Percentiles rank a stretch among this genome's conserved stretches.
Evolutionary conservation across 768 basidiomycete genomes (phyloP).

Genomic region (Pleurotus pulmonarius): DNA sequence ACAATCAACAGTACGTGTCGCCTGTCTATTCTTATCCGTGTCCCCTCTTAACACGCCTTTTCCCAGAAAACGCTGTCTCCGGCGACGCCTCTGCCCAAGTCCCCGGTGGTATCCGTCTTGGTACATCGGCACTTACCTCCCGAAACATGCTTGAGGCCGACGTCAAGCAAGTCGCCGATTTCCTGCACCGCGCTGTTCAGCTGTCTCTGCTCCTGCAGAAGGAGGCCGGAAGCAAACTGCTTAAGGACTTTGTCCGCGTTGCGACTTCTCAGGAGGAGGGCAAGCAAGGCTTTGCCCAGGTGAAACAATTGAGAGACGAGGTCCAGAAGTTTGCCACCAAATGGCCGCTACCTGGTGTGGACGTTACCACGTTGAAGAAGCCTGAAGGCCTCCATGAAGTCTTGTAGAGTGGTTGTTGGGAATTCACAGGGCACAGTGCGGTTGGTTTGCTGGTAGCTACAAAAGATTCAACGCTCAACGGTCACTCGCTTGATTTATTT

Average conservation of each 20-base stretch:
- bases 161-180: constrained; percentile 80
- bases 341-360: constrained; percentile 93
- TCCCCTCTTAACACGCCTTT: background rate
- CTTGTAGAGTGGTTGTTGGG: constrained; percentile 14
- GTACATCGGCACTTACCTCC: constrained; percentile 91
- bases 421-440: constrained; percentile 37
- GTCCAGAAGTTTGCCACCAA: constrained; percentile 76
- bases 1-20: constrained; percentile 83
- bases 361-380: constrained; percentile 41
- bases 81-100: constrained; percentile 95
- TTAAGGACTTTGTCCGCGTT: constrained; percentile 92
- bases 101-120: constrained; percentile 96
- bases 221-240: constrained; percentile 89
- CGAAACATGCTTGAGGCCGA: constrained; percentile 90
- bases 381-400: constrained; percentile 53
- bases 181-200: constrained; percentile 94
- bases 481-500: constrained; percentile 5
- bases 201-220: constrained; percentile 86
- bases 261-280: constrained; percentile 68
- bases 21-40: background rate
- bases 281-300: constrained; percentile 65
- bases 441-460: background rate
- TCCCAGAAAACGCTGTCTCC: constrained; percentile 89
- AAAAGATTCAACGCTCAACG: constrained; percentile 56
- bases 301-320: constrained; percentile 73